These are phyloP conservation scores for Saccharomycopsis amapae DNA, from an alignment of 805 yeast species.

Conservation along the genomic window DNA sequence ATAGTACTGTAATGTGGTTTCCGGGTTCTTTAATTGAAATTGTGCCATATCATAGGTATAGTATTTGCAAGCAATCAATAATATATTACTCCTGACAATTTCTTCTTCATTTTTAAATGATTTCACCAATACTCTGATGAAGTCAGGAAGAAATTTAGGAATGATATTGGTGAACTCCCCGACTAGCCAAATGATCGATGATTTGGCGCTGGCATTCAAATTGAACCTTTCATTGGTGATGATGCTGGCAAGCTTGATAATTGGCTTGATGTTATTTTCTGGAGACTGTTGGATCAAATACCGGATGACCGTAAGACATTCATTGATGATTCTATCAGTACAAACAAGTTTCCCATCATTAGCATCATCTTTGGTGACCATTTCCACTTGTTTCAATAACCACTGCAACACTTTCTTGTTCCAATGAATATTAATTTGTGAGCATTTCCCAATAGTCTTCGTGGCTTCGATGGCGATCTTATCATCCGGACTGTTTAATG, in stretches of 20 bases:
- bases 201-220: slow-evolving; percentile 49
- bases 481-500: slow-evolving; percentile 27
- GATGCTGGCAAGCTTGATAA: slow-evolving; percentile 41
- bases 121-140: slow-evolving; percentile 51
- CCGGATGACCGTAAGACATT: slow-evolving; percentile 66
- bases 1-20: slow-evolving; percentile 4
- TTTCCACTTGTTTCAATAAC: slow-evolving; percentile 46
- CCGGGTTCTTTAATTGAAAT: slow-evolving; percentile 26
- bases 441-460: slow-evolving; percentile 54
- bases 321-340: slow-evolving; percentile 41
- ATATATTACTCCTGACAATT: slow-evolving; percentile 59
- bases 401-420: slow-evolving; percentile 52
- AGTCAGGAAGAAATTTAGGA: slow-evolving; percentile 62
- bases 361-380: slow-evolving; percentile 23
- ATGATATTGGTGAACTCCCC: slow-evolving; percentile 63
- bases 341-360: slow-evolving; percentile 10
- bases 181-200: slow-evolving; percentile 83
- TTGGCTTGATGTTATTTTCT: slow-evolving; percentile 43
- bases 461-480: slow-evolving; percentile 42
- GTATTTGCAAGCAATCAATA: slow-evolving; percentile 69
- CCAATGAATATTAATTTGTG: slow-evolving; percentile 43
- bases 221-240: slow-evolving; percentile 24
- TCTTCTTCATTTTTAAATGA: slow-evolving; percentile 46
- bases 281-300: slow-evolving; percentile 61
- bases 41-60: slow-evolving; percentile 47